Base-by-base conservation (phyloP, 2,329 filamentous ascomycete genomes). In the Beauveria sp. region DNA sequence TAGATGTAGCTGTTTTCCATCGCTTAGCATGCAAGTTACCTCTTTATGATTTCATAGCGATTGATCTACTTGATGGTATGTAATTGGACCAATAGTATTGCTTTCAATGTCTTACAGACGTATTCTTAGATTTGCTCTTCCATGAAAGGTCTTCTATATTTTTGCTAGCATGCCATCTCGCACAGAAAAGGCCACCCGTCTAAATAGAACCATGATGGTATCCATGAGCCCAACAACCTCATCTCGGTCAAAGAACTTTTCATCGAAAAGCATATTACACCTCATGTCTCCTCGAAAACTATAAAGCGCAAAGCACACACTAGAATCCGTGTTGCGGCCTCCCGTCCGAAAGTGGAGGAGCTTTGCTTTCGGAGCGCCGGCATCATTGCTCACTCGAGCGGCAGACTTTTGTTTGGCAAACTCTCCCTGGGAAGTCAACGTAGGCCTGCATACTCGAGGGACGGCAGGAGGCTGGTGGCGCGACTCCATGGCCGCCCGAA, bases 241-340 rank as follows among this genome's bases (percentile, higher is more conserved):
- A 18, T 47, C 41, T 9, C 37, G 16, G 26, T 56, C 54, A 56
- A 56, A 56, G 6, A 20, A 56, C 24, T 34, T 44, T 8, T 18
- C 54, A 12, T 56, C 54, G 7, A 56, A 56, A 3, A 56, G 41
- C 24, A 47, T 26, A 22, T 46, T 46, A 26, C 54, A 56, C 28
- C 40, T 10, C 54, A 56, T 24, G 6, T 56, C 54, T 14, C 41
- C 41, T 2, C n/a, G n/a, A 26, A 47, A 56, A n/a, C 41, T 46
- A n/a, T 47, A 56, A 18, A 56, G 54, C n/a, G 54, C 54, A 47
- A 56, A 56, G 41, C 54, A 56, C 41, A 56, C 54, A 8, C 18
- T 56, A 12, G 54, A 28, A 34, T 56, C 54, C 40, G 54, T 56
- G 41, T 56, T 56, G 41, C 54, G 54, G n/a, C 54, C 54, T 3